Evolutionary conservation across 2,329 filamentous ascomycete genomes (phyloP).

Genomic region (Fusarium tanahbumbuense): DNA sequence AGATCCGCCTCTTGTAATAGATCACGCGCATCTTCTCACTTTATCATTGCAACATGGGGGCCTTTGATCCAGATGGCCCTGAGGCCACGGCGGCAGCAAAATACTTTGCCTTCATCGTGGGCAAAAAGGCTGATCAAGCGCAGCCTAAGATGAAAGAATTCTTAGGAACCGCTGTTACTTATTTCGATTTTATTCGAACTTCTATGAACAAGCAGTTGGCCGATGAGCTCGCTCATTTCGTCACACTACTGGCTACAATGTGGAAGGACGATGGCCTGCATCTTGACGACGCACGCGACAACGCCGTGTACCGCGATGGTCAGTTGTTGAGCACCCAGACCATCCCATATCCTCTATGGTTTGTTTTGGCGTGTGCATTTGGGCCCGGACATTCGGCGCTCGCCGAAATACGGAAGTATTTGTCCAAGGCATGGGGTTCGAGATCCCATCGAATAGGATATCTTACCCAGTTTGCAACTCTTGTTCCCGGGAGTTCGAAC

Average conservation of each 20-base stretch:
- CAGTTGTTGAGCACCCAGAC: rapidly evolving
- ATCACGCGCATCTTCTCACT: rapidly evolving
- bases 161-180: rapidly evolving
- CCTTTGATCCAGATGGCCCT: rapidly evolving
- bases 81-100: not conserved
- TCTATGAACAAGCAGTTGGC: not conserved
- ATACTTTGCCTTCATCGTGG: no score
- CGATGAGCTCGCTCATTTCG: not conserved
- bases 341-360: not conserved
- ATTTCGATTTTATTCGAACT: no score
- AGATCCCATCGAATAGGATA: rapidly evolving
- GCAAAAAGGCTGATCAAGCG: no score
- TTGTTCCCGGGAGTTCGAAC: not conserved
- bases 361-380: not conserved
- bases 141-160: no score
- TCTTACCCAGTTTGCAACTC: not conserved
- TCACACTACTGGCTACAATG: rapidly evolving
- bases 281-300: not conserved
- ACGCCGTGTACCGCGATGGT: not conserved
- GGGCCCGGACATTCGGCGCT: not conserved
- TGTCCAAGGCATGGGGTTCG: not conserved
- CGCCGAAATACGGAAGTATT: not conserved
- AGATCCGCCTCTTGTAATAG: rapidly evolving
- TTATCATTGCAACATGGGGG: rapidly evolving
- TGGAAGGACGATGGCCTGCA: no score